Base-by-base conservation (phyloP, 805 yeast genomes). In the Teunomyces tritomae region DNA sequence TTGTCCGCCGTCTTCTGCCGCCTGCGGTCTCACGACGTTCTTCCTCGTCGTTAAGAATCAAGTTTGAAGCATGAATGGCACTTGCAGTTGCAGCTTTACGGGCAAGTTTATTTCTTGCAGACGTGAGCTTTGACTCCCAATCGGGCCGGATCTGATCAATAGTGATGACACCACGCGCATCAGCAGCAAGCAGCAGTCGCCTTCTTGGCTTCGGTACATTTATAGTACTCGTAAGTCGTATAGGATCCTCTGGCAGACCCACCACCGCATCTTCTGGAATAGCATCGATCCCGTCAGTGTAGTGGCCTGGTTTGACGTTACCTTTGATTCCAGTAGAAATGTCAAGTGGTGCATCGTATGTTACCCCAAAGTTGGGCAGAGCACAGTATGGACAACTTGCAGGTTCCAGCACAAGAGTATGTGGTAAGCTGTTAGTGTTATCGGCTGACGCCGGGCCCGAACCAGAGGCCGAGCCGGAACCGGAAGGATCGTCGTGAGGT, bases 361-460 rank as follows among this genome's bases (percentile, higher is more conserved):
- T 82, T 8, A 92, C 85, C 6, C 96, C 96, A 64, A 91, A 89
- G 57, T 87, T 82, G 3, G 87, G 76, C 69, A 85, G 83, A 1
- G 96, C 96, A 71, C 99, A 92, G 63, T 87, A 92, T 0, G 98
- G 98, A 63, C 99, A 92, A 54, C 80, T 78, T 2, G 96, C 92
- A 1, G 92, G 87, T 61, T 91, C 97, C 10, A 95, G 85, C 1
- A 87, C 83, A 47, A 92, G 76, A 32, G 82, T 74, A 45, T 84
- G 84, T 8, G 88, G 85, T 11, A 65, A 58, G 40, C 24, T 46
- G 33, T 45, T 49, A 5, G 39, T 35, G 24, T 20, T 20, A 5
- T 35, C 26, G 13, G 11, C 24, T 6, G 37, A 8, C 1, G 8
- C 27, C 13, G 33, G 4, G 47, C 37, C 20, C 46, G 34, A 20